Evolutionary conservation across 1,139 yeast genomes (phyloP).

Genomic region (Blastobotrys aristatus): DNA sequence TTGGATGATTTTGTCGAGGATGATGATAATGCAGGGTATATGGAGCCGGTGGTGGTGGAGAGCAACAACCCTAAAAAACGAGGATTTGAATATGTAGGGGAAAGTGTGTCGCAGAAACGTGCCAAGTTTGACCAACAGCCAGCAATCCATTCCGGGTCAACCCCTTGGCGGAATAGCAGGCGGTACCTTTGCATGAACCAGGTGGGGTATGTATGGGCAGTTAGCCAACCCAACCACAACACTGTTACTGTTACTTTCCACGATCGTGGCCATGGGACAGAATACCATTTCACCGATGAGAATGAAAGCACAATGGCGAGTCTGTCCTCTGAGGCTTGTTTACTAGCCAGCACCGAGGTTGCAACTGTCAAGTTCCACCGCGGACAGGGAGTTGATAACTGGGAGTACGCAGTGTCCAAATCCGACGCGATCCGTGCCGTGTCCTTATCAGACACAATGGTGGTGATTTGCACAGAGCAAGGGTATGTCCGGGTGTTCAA

Average conservation of each 20-base stretch:
- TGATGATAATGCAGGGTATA: constrained; percentile 52
- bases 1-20: constrained; percentile 47
- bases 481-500: constrained; percentile 56
- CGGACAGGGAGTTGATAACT: constrained; percentile 30
- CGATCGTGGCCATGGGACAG: constrained; percentile 72
- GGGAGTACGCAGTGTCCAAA: constrained; percentile 39
- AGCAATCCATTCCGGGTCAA: constrained; percentile 75
- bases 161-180: constrained; percentile 71
- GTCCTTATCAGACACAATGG: constrained; percentile 46
- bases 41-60: constrained; percentile 17
- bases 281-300: constrained; percentile 80
- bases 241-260: constrained; percentile 83
- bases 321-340: constrained; percentile 58
- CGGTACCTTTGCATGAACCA: constrained; percentile 79
- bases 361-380: constrained; percentile 34
- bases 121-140: neutral
- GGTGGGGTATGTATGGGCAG: constrained; percentile 79
- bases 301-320: constrained; percentile 70
- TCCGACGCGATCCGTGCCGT: constrained; percentile 48
- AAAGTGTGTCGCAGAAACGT: neutral
- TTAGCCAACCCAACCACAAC: constrained; percentile 54
- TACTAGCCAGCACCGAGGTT: constrained; percentile 46
- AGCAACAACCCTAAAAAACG: neutral
- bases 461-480: constrained; percentile 49
- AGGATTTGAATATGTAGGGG: neutral